A percentile compares a stretch with the other conserved stretches of the same genome.
These are phyloP conservation scores for Hirsutella thompsonii DNA, from an alignment of 2,329 filamentous ascomycete genomes.

Conservation along the genomic window DNA sequence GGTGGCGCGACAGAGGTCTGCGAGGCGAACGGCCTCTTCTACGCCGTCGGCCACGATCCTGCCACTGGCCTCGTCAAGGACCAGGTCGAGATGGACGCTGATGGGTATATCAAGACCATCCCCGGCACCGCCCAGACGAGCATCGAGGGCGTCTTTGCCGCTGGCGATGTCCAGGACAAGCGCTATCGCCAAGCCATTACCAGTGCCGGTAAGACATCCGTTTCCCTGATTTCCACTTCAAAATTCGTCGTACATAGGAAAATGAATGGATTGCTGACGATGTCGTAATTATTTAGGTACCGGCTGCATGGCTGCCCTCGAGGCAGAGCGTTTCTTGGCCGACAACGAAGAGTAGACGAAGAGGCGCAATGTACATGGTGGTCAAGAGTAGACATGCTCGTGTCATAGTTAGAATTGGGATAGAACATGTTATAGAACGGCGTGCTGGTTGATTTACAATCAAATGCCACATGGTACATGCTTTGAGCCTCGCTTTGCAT, in stretches of 20 bases:
- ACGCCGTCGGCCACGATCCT: slow-evolving; percentile 93
- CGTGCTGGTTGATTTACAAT: too few relatives aligned
- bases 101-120: slow-evolving; percentile 83
- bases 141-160: slow-evolving; percentile 85
- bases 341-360: slow-evolving; percentile 47
- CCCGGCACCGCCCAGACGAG: slow-evolving; percentile 83
- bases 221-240: neutral
- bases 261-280: neutral
- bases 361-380: neutral
- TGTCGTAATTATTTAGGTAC: slow-evolving; percentile 52
- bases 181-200: slow-evolving; percentile 95
- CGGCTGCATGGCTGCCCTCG: slow-evolving; percentile 88
- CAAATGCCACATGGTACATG: too few relatives aligned
- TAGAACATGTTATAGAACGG: neutral
- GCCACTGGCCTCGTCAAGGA: slow-evolving; percentile 84
- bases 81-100: slow-evolving; percentile 75
- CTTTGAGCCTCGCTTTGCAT: too few relatives aligned
- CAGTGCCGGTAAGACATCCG: slow-evolving; percentile 62
- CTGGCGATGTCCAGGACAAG: slow-evolving; percentile 98
- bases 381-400: neutral
- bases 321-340: slow-evolving; percentile 85
- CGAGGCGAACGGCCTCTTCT: slow-evolving; percentile 87
- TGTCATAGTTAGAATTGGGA: neutral
- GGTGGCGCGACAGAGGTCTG: slow-evolving; percentile 74
- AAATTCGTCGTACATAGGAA: neutral